A percentile compares a stretch with the other conserved stretches of the same genome.
phyloP scores from a whole-genome alignment of 345 rosid species.

The Erysimum cheiranthoides region DNA sequence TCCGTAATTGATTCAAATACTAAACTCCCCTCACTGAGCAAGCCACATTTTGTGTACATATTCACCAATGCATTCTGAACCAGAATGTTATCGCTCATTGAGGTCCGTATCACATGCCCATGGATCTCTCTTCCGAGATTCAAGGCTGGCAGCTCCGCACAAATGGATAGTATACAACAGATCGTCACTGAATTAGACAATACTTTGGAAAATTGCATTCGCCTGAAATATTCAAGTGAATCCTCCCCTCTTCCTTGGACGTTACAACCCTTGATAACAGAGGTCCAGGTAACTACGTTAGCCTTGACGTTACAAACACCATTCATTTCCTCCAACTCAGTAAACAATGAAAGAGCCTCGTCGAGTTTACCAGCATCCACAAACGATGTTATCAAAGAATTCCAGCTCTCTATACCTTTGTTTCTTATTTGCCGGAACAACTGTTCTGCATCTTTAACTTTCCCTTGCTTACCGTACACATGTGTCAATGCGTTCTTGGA shows the following conservation, averaged over 20 bases:
- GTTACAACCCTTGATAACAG: constrained; percentile 69
- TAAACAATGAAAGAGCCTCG: constrained; percentile 59
- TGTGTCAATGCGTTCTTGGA: constrained; percentile 60
- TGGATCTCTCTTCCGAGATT: constrained; percentile 71
- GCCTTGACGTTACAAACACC: constrained; percentile 48
- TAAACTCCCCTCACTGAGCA: constrained; percentile 50
- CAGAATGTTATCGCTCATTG: constrained; percentile 57
- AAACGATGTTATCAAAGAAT: constrained; percentile 64
- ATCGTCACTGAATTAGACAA: constrained; percentile 62
- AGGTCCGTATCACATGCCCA: constrained; percentile 60
- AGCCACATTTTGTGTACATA: constrained; percentile 78
- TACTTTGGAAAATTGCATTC: constrained; percentile 57
- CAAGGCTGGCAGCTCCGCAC: constrained; percentile 66
- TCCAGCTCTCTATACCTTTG: constrained; percentile 70
- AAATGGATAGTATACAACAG: constrained; percentile 63
- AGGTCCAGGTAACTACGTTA: constrained; percentile 76
- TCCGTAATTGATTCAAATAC: constrained; percentile 56
- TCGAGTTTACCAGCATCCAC: constrained; percentile 64
- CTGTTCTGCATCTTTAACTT: constrained; percentile 49
- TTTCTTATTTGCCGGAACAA: constrained; percentile 54
- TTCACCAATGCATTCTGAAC: constrained; percentile 71
- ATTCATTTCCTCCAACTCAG: constrained; percentile 52
- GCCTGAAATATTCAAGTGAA: constrained; percentile 60
- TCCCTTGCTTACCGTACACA: constrained; percentile 65
- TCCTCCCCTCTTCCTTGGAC: constrained; percentile 57